A percentile compares a stretch with the other conserved stretches of the same genome.
Conservation (phyloP, 2,329 filamentous ascomycete genomes). For the Ceratocystis albifundus region DNA sequence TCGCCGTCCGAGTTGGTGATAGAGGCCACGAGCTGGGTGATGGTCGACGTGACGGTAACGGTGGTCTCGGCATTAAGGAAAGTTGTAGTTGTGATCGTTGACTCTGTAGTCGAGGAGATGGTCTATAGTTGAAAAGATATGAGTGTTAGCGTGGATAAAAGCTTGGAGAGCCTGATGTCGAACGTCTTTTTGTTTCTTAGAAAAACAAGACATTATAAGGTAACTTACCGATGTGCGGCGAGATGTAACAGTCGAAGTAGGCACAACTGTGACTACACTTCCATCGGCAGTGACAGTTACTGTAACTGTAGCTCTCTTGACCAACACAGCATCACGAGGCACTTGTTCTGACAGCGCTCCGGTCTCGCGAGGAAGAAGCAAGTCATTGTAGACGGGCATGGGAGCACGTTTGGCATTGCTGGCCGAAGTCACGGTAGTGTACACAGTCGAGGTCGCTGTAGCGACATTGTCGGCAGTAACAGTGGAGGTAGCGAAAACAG, state of each 20-base stretch:
- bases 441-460: conserved; percentile 32
- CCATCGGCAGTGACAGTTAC: conserved; percentile 29
- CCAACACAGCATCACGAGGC: conserved; percentile 10
- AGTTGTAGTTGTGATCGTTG: conserved; percentile 23
- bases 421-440: conserved; percentile 29
- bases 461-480: conserved; percentile 31
- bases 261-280: conserved; percentile 27
- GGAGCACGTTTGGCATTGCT: conserved; percentile 29
- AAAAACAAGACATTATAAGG: neutral
- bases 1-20: conserved; percentile 31
- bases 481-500: conserved; percentile 31
- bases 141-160: neutral
- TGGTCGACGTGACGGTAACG: conserved; percentile 32
- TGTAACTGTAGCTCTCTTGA: conserved; percentile 26
- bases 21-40: conserved; percentile 26
- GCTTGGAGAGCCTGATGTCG: neutral
- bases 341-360: conserved; percentile 21
- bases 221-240: conserved; percentile 18
- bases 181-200: neutral
- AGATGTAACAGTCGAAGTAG: conserved; percentile 22
- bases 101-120: conserved; percentile 27
- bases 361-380: conserved; percentile 26
- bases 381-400: conserved; percentile 24
- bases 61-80: conserved; percentile 32
- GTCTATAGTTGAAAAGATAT: conserved; percentile 8